Evolutionary conservation across 2,329 filamentous ascomycete genomes (phyloP).

Genomic region (Venturia asperata): DNA sequence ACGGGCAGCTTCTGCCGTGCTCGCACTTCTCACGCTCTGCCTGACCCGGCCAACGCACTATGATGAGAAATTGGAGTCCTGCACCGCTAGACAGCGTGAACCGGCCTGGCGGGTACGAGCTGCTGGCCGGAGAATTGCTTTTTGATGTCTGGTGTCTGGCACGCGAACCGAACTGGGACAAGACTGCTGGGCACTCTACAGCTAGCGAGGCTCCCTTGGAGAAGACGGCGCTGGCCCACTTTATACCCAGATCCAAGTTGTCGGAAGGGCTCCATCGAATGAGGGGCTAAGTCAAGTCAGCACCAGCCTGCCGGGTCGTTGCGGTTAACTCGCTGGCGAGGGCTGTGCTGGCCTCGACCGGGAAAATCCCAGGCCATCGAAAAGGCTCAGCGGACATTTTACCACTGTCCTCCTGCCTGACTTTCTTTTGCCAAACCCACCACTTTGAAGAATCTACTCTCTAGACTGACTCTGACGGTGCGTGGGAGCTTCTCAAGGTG

Average conservation of each 20-base stretch:
- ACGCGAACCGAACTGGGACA: neutral
- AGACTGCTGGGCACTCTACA: neutral
- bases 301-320: neutral
- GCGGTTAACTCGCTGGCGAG: neutral
- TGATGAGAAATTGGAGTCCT: neutral
- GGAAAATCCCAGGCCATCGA: neutral
- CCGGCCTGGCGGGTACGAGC: constrained; percentile 6
- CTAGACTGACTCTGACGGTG: neutral
- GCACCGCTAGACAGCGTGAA: neutral
- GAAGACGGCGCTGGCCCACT: constrained; percentile 7
- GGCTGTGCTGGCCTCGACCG: no score
- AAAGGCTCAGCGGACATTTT: neutral
- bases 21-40: neutral
- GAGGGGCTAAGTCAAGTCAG: neutral
- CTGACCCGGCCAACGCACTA: constrained; percentile 6
- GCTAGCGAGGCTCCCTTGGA: constrained; percentile 10
- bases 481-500: neutral
- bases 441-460: neutral
- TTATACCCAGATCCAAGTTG: constrained; percentile 13
- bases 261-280: constrained; percentile 10
- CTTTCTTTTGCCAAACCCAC: constrained; percentile 7
- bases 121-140: constrained; percentile 10
- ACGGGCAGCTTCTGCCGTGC: neutral
- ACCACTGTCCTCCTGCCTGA: neutral
- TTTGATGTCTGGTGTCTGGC: constrained; percentile 13